Evolutionary conservation across 345 rosid species (phyloP).

Genomic region (Mangifera indica): DNA sequence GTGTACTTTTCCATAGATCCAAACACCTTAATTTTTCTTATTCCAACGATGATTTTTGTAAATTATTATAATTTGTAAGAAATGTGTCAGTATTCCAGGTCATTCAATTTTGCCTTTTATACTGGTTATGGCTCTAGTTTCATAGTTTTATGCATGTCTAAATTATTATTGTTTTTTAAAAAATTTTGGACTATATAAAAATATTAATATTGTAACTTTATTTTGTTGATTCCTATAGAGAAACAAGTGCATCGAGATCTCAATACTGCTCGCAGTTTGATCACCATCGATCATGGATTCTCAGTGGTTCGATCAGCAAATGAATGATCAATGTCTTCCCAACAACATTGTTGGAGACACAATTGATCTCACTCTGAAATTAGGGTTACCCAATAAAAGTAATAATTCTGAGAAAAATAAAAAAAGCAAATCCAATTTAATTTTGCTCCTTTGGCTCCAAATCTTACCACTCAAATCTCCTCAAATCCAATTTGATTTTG

Average conservation of each 20-base stretch:
- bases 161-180: neutral
- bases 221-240: neutral
- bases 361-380: constrained; percentile 4
- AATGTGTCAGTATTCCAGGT: constrained; percentile 6
- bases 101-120: neutral
- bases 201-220: neutral
- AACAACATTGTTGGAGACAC: neutral
- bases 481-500: too few species aligned
- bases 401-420: neutral
- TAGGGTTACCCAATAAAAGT: neutral
- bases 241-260: neutral
- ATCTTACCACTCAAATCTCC: too few species aligned
- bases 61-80: neutral
- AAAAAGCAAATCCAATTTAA: neutral
- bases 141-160: constrained; percentile 12
- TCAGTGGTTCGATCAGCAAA: neutral
- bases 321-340: neutral
- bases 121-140: neutral
- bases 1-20: neutral
- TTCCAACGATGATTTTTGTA: neutral
- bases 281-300: constrained; percentile 5
- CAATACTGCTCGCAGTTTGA: neutral
- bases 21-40: neutral
- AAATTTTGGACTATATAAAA: neutral
- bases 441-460: neutral